Evolutionary conservation across 148 eudicot genomes (phyloP), one percentile per base, ranked within the genome.

Genomic region (Persicaria tinctoria): DNA sequence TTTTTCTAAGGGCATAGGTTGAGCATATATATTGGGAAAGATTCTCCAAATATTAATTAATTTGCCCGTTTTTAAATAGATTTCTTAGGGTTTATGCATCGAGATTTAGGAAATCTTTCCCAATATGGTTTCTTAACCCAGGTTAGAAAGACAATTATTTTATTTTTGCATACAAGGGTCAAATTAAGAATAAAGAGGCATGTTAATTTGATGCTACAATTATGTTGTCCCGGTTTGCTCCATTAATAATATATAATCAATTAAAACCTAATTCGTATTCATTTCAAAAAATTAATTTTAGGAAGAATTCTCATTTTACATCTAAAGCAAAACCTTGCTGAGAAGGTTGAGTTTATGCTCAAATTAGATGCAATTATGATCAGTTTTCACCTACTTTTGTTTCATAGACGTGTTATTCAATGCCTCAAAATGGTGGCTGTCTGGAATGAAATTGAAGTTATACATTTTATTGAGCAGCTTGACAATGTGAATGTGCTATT

Each of bases 151-250:
- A 32, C 38, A 0, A 1, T 32, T 32, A 2, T 64, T 16, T 6
- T 27, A 3, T 27, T 62, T 62, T 14, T 64, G 17, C 1, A 64
- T 38, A 11, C 46, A 64, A 27, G 47, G 70, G n/a, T 38, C 70
- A 64, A 62, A 17, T 62, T 62, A 62, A 64, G 47, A 64, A 64
- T 41, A 64, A 38, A 64, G 38, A 64, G 18, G 18, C 70, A 64
- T 64, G n/a, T 64, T 32, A 32, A 32, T 32, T 64, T 59, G 38
- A 20, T 59, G 12, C 66, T 59, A 13, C 70, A 64, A 32, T 41
- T 64, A 7, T 9, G 38, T 32, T 20, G 11, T 50, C 51, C 8
- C 11, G 8, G 51, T 6, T 1, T 50, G 8, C 51, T 50, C 51
- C 51, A 5, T 7, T 12, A 20, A 20, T 20, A 20, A 20, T 20